A percentile compares a stretch with the other conserved stretches of the same genome.
Evolutionary conservation across 192 early-diverging fungal species (phyloP).

Genomic region (Dimargaris xerosporica): DNA sequence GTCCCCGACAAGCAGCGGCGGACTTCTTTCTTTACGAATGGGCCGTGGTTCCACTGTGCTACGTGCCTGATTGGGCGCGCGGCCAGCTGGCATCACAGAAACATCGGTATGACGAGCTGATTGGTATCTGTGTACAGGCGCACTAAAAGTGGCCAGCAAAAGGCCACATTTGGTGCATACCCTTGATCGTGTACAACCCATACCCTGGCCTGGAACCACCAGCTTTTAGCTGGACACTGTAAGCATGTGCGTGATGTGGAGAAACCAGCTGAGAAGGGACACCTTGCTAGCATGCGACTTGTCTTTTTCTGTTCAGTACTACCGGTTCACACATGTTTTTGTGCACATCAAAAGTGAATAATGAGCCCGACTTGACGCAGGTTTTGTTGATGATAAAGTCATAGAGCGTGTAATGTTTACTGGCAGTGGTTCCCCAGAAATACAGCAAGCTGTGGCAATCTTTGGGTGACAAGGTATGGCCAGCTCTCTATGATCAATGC

Average conservation of each 20-base stretch:
- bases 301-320: constrained; percentile 74
- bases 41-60: too few relatives aligned
- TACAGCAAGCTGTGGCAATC: too few relatives aligned
- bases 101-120: too few relatives aligned
- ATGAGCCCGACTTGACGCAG: constrained; percentile 87
- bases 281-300: constrained; percentile 95
- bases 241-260: constrained; percentile 91
- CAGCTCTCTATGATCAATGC: too few relatives aligned
- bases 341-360: constrained; percentile 89
- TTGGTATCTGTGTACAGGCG: too few relatives aligned
- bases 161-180: not conserved
- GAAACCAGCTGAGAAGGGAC: constrained; percentile 78
- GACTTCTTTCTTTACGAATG: too few relatives aligned
- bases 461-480: too few relatives aligned
- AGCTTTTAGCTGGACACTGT: constrained; percentile 86
- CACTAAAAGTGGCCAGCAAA: too few relatives aligned
- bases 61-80: too few relatives aligned
- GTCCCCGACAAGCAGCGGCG: too few relatives aligned
- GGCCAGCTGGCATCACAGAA: too few relatives aligned
- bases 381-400: constrained; percentile 93
- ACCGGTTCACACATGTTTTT: constrained; percentile 79
- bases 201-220: constrained; percentile 70
- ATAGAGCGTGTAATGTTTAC: constrained; percentile 75
- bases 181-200: constrained; percentile 27
- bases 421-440: too few relatives aligned